Evolutionary conservation across 2,329 filamentous ascomycete species (phyloP).

Genomic region (Pochonia chlamydosporia): DNA sequence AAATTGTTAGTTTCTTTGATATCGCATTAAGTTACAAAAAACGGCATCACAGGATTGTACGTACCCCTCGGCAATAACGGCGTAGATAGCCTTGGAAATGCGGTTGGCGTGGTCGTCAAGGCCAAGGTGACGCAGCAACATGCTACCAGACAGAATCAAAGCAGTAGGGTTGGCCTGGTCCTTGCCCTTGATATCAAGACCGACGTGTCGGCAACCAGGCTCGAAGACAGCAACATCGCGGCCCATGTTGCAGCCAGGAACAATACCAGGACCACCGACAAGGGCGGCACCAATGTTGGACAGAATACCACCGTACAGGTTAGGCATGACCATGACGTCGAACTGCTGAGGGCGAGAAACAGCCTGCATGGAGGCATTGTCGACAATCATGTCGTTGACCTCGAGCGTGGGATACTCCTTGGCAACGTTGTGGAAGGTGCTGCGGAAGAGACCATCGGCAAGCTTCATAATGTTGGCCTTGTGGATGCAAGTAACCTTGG

Average conservation of each 20-base stretch:
- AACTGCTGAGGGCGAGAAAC: slow-evolving; percentile 96
- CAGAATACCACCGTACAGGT: slow-evolving; percentile 96
- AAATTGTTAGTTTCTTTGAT: slow-evolving; percentile 31
- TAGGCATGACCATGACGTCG: slow-evolving; percentile 99
- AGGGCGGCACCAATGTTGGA: slow-evolving; percentile 98
- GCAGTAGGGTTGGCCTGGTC: slow-evolving; percentile 98
- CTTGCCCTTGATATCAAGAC: slow-evolving; percentile 99
- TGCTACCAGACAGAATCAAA: slow-evolving; percentile 88
- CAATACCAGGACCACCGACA: slow-evolving; percentile 92
- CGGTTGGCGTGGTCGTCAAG: slow-evolving; percentile 98
- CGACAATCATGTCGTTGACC: slow-evolving; percentile 99
- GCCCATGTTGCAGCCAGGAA: slow-evolving; percentile 99
- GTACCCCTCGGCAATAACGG: slow-evolving; percentile 83
- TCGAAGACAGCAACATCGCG: slow-evolving; percentile 97
- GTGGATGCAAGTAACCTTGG: slow-evolving; percentile 99
- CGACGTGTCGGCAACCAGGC: slow-evolving; percentile 97
- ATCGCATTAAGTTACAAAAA: slow-evolving; percentile 2
- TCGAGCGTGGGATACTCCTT: slow-evolving; percentile 95
- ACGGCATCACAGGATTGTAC: slow-evolving; percentile 24
- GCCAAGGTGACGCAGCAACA: slow-evolving; percentile 95
- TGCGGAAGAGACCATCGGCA: slow-evolving; percentile 96
- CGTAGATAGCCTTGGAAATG: slow-evolving; percentile 80
- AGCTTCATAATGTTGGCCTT: slow-evolving; percentile 99
- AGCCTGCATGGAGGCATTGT: slow-evolving; percentile 99
- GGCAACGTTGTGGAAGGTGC: slow-evolving; percentile 88